Percentiles rank a stretch among this genome's conserved stretches.
These are phyloP conservation scores for Stagonosporopsis rhizophila DNA, from an alignment of 2,329 filamentous ascomycete species.

Conservation along the genomic window DNA sequence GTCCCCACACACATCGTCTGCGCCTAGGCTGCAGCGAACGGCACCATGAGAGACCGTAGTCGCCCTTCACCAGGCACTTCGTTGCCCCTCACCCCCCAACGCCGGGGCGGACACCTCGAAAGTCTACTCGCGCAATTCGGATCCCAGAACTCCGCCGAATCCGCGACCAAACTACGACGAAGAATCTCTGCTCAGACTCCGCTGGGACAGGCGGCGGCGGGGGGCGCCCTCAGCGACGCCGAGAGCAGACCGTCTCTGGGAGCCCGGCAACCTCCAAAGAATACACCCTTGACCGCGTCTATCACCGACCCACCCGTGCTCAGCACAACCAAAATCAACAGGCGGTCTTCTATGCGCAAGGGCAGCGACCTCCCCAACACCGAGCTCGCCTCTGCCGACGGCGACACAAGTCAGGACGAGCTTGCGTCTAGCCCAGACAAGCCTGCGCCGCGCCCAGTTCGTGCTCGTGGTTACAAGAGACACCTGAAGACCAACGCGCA, in stretches of 20 bases:
- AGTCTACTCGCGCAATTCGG: conserved; percentile 43
- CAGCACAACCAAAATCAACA: background rate
- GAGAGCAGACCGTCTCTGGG: conserved; percentile 22
- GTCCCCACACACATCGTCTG: background rate
- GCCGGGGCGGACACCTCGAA: conserved; percentile 29
- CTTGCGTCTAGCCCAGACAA: conserved; percentile 31
- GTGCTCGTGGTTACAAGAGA: conserved; percentile 20
- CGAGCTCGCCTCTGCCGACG: background rate
- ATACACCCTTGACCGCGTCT: conserved; percentile 15
- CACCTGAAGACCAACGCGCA: conserved; percentile 16
- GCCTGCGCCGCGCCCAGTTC: conserved; percentile 23
- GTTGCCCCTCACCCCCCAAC: conserved; percentile 35
- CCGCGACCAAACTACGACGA: conserved; percentile 40
- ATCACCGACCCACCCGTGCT: background rate
- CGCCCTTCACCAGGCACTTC: conserved; percentile 26
- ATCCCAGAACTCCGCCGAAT: conserved; percentile 38
- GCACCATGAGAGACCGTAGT: conserved; percentile 31
- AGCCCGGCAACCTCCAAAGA: conserved; percentile 7
- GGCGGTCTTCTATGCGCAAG: background rate
- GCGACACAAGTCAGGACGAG: conserved; percentile 35
- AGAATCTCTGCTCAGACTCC: conserved; percentile 19
- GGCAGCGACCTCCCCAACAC: background rate
- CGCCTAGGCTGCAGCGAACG: conserved; percentile 6
- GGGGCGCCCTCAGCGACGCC: background rate
- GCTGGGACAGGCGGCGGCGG: conserved; percentile 2